Evolutionary conservation across 2,329 filamentous ascomycete genomes (phyloP), one percentile per base, ranked within the genome.

Genomic region (Paecilomyces sp.): DNA sequence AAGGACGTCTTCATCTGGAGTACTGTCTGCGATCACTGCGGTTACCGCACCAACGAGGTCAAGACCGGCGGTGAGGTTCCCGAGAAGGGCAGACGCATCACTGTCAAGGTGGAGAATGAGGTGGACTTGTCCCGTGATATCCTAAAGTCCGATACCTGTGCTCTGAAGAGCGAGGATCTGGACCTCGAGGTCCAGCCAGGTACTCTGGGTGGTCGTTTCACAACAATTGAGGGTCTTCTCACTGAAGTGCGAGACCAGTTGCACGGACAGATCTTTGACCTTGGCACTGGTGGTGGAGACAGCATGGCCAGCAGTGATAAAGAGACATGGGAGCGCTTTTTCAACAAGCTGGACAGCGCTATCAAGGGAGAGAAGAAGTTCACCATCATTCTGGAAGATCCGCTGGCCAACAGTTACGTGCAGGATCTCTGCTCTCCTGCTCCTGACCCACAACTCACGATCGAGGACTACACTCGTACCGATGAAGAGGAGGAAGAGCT

Each of bases 1-100:
- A 96, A 97, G 78, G 91, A 97, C 72, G 94, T 99, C 2, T 88
- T 97, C 50, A 83, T 99, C 68, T 97, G 96, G 90, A 92, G 88
- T 67, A 97, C 93, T 1, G 88, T 91, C 30, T 99, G 94, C 77
- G 88, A 93, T 30, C 83, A 88, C 74, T 99, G 94, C 73, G 93
- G 93, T 60, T 96, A 97, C 80, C 88, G 91, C 63, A 94, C 89
- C 67, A 97, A 96, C 76, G 94, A 99, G 74, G 91, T 99, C 72
- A 97, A 97, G 83, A 97, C 94, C 0, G 94, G 94, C 64, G 94
- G 94, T 58, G 92, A 89, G 69, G 88, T 99, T 24, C 94, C 94
- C 8, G 88, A 88, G 58, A 86, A 89, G 72, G 94, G 94, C 62
- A 89, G 89, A 74, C 88, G 87, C 66, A 95, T 97, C 67, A 92